These are phyloP conservation scores for Aspergillus saccharolyticus DNA, from an alignment of 495 filamentous ascomycete genomes.

Conservation along the genomic window DNA sequence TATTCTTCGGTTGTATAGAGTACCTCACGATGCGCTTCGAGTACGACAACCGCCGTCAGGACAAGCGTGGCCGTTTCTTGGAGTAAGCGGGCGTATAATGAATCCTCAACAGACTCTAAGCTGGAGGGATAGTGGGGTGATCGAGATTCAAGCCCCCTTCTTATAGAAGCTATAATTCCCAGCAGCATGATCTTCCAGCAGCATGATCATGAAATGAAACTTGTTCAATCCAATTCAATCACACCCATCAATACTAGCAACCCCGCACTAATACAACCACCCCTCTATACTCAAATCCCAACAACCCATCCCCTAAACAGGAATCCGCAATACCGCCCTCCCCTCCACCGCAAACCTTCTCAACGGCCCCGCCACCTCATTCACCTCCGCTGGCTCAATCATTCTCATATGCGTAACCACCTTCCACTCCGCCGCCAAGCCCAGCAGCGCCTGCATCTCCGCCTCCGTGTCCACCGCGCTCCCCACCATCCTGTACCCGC, in stretches of 20 bases:
- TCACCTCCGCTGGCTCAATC: constrained; percentile 21
- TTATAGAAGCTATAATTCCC: no score
- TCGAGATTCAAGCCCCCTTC: no score
- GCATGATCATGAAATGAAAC: no score
- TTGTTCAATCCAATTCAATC: no score
- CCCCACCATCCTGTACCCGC: constrained; percentile 5
- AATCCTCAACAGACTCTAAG: no score
- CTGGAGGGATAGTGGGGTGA: no score
- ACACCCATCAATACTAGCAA: no score
- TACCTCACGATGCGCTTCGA: not conserved
- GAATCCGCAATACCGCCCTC: constrained; percentile 25
- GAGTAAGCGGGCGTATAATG: not conserved
- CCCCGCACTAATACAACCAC: no score
- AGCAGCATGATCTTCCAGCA: no score
- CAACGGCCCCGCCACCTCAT: constrained; percentile 20
- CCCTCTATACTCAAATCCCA: no score
- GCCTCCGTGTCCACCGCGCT: constrained; percentile 9
- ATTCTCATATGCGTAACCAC: constrained; percentile 12
- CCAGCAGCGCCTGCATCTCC: constrained; percentile 9
- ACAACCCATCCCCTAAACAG: constrained; percentile 14
- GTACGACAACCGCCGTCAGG: not conserved
- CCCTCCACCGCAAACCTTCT: constrained; percentile 19
- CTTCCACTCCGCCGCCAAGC: constrained; percentile 4
- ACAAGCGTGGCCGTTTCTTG: not conserved
- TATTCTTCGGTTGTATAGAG: not conserved